Evolutionary conservation across 106 monocot genomes (phyloP).

Genomic region (Allium fistulosum): DNA sequence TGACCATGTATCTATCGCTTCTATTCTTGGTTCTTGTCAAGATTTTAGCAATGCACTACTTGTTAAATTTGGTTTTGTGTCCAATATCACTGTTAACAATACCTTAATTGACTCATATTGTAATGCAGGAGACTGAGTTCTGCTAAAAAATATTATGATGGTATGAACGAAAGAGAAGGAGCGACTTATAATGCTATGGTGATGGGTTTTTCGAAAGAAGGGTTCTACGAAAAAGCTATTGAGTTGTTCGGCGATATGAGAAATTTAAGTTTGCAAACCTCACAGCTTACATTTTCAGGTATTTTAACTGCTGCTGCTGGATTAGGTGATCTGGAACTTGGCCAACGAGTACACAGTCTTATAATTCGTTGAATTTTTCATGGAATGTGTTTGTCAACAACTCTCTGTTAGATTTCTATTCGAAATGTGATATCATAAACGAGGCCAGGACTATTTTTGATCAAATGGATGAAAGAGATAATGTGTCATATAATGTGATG

Average conservation of each 20-base stretch:
- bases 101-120: slow-evolving; percentile 78
- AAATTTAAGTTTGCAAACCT: slow-evolving; percentile 32
- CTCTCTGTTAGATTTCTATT: slow-evolving; percentile 77
- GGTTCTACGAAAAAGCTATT: slow-evolving; percentile 28
- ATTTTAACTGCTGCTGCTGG: slow-evolving; percentile 46
- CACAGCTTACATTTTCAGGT: slow-evolving; percentile 73
- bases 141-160: slow-evolving; percentile 34
- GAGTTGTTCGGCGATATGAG: slow-evolving; percentile 51
- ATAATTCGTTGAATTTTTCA: slow-evolving; percentile 49
- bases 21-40: slow-evolving; percentile 45
- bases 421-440: slow-evolving; percentile 34
- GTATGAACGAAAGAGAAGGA: slow-evolving; percentile 34
- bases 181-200: slow-evolving; percentile 78
- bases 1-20: slow-evolving; percentile 41
- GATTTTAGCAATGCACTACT: slow-evolving; percentile 20
- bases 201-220: slow-evolving; percentile 58
- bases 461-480: slow-evolving; percentile 53
- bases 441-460: slow-evolving; percentile 49
- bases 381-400: slow-evolving; percentile 85
- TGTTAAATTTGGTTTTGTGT: slow-evolving; percentile 38
- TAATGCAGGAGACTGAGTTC: slow-evolving; percentile 34
- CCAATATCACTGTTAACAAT: slow-evolving; percentile 43
- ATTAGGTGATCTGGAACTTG: slow-evolving; percentile 43
- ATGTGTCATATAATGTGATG: slow-evolving; percentile 81
- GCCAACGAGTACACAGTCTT: slow-evolving; percentile 52